These are phyloP conservation scores for Pilatotrama ljubarskyi DNA, from an alignment of 768 basidiomycete genomes.

Conservation along the genomic window DNA sequence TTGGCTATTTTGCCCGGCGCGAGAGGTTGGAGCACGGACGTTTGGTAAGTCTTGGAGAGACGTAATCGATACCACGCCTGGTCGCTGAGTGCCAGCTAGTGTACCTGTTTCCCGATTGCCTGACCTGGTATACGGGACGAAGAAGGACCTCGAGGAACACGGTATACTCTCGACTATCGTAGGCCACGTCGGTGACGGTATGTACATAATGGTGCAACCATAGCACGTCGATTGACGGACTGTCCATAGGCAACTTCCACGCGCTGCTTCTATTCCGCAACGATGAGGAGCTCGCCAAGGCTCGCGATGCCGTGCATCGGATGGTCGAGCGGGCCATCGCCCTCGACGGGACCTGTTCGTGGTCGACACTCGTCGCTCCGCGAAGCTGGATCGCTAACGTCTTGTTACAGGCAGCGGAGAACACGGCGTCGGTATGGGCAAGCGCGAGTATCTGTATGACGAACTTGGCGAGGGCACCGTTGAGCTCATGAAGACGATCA, in stretches of 20 bases:
- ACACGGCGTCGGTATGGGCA: conserved; percentile 87
- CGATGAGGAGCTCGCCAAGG: conserved; percentile 37
- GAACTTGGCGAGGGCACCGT: conserved; percentile 87
- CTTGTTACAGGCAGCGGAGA: conserved; percentile 70
- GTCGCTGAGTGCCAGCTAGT: conserved; percentile 25
- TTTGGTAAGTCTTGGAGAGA: conserved; percentile 50
- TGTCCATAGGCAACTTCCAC: conserved; percentile 43
- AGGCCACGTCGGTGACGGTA: conserved; percentile 77
- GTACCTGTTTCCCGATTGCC: conserved; percentile 69
- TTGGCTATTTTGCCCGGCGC: conserved; percentile 57
- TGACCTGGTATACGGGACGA: conserved; percentile 65
- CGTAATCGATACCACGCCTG: background rate
- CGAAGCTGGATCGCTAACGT: background rate
- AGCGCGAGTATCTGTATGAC: conserved; percentile 74
- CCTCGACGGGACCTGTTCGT: conserved; percentile 72
- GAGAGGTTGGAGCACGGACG: conserved; percentile 72
- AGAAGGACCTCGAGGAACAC: conserved; percentile 59
- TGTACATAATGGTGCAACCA: conserved; percentile 9
- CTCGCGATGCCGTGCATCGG: conserved; percentile 45
- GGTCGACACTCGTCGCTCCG: too few relatives aligned
- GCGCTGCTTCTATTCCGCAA: conserved; percentile 38
- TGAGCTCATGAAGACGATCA: conserved; percentile 80
- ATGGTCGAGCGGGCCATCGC: conserved; percentile 70
- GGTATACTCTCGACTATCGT: conserved; percentile 67
- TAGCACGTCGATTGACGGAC: background rate